A percentile compares a stretch with the other conserved stretches of the same genome.
These are phyloP conservation scores for Coffea humblotiana DNA, from an alignment of 305 asterid species.

Conservation along the genomic window DNA sequence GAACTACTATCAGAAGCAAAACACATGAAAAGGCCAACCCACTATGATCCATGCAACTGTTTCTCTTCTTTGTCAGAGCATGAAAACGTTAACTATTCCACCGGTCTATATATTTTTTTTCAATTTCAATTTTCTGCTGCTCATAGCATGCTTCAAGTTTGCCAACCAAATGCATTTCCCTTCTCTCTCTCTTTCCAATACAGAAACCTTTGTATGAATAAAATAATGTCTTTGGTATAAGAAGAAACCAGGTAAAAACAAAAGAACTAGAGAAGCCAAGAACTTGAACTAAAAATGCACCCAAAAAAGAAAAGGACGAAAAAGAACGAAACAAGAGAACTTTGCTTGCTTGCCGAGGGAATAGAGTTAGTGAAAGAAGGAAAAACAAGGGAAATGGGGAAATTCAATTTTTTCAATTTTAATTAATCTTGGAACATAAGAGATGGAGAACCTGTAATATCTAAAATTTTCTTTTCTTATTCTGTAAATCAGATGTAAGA, in stretches of 20 bases:
- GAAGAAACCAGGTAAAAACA: not conserved
- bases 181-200: not conserved
- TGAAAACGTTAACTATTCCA: slow-evolving; percentile 16
- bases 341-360: not conserved
- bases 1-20: slow-evolving; percentile 46
- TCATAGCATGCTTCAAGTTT: slow-evolving; percentile 1
- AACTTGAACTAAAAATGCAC: not conserved
- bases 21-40: slow-evolving; percentile 40
- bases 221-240: not conserved
- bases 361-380: not conserved
- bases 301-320: not conserved
- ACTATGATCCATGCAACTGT: slow-evolving; percentile 40
- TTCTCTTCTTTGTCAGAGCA: slow-evolving; percentile 33
- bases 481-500: not conserved
- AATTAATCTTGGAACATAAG: not conserved
- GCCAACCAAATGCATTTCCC: not conserved
- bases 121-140: slow-evolving; percentile 22
- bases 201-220: not conserved
- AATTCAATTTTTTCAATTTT: not conserved
- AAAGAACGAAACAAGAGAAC: not conserved
- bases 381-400: not conserved
- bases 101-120: not conserved
- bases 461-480: not conserved
- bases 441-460: not conserved
- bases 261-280: not conserved